Percentiles rank a stretch among this genome's conserved stretches.
Evolutionary conservation across 2,329 filamentous ascomycete genomes (phyloP).

Genomic region (Talaromyces verruculosus): DNA sequence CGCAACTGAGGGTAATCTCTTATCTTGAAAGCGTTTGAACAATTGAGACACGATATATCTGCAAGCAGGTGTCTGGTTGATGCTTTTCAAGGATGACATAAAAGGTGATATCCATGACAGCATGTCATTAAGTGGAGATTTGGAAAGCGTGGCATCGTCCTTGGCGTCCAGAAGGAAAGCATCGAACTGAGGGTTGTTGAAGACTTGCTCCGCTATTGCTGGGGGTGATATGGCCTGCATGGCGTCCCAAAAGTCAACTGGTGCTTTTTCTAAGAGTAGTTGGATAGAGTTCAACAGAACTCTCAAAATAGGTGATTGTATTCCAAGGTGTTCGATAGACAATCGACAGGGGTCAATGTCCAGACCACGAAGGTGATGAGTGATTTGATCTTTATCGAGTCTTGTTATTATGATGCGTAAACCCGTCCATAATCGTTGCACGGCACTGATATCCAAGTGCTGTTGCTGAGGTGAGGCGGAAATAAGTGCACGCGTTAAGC

Average conservation of each 20-base stretch:
- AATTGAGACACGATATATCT: conserved; percentile 75
- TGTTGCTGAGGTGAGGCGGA: conserved; percentile 57
- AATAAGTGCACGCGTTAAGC: conserved; percentile 66
- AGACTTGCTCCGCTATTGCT: conserved; percentile 79
- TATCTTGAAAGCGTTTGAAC: conserved; percentile 57
- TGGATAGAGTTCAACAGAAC: conserved; percentile 70
- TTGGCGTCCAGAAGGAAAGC: conserved; percentile 53
- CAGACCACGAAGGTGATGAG: conserved; percentile 74
- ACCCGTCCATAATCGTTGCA: conserved; percentile 77
- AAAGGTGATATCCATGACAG: conserved; percentile 78
- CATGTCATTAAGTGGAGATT: conserved; percentile 61
- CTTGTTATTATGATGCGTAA: conserved; percentile 71
- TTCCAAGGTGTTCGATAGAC: conserved; percentile 65
- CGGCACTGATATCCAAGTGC: conserved; percentile 48
- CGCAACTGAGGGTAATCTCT: conserved; percentile 42
- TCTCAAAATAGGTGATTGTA: conserved; percentile 62
- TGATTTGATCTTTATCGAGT: conserved; percentile 71
- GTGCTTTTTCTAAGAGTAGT: conserved; percentile 70
- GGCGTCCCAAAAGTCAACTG: conserved; percentile 83
- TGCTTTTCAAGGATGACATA: conserved; percentile 71
- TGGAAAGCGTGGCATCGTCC: conserved; percentile 54
- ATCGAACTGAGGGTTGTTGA: conserved; percentile 68
- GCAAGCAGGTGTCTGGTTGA: conserved; percentile 76
- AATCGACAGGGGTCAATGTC: conserved; percentile 67
- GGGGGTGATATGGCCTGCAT: conserved; percentile 78